Evolutionary conservation across 768 basidiomycete genomes (phyloP).

Genomic region (Fistulinella prunicolor): DNA sequence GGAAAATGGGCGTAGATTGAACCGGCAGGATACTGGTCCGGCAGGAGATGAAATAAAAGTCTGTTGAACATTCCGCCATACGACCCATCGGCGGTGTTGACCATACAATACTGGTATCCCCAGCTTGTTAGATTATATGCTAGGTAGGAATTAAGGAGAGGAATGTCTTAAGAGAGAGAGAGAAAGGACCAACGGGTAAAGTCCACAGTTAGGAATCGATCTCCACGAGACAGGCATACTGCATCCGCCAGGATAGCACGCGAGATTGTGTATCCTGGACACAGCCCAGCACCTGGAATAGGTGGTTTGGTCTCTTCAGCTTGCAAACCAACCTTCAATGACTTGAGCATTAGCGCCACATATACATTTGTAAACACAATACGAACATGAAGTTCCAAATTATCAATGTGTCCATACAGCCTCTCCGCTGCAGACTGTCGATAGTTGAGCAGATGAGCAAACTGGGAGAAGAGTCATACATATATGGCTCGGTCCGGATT

Average conservation of each 20-base stretch:
- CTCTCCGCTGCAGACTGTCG: slow-evolving; percentile 56
- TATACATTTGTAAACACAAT: background rate
- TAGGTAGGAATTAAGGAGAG: slow-evolving; percentile 26
- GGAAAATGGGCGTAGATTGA: slow-evolving; percentile 80
- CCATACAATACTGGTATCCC: slow-evolving; percentile 73
- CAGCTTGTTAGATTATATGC: slow-evolving; percentile 75
- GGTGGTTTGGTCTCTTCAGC: slow-evolving; percentile 70
- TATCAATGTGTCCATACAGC: slow-evolving; percentile 71
- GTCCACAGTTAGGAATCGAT: slow-evolving; percentile 75
- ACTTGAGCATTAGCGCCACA: background rate
- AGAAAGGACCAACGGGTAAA: slow-evolving; percentile 58
- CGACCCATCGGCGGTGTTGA: slow-evolving; percentile 62
- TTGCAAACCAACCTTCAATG: slow-evolving; percentile 55
- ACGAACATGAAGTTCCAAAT: slow-evolving; percentile 73
- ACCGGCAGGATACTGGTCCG: slow-evolving; percentile 60
- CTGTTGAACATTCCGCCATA: slow-evolving; percentile 74
- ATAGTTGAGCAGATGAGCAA: background rate
- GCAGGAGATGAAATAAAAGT: slow-evolving; percentile 69
- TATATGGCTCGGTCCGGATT: slow-evolving; percentile 57
- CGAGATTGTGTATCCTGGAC: slow-evolving; percentile 81
- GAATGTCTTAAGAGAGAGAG: background rate
- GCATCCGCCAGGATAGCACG: slow-evolving; percentile 83
- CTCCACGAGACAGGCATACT: slow-evolving; percentile 71
- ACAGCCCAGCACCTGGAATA: slow-evolving; percentile 68
- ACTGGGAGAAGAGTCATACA: slow-evolving; percentile 33